Base-by-base conservation (phyloP, 495 filamentous ascomycete species). In the Apodospora peruviana region DNA sequence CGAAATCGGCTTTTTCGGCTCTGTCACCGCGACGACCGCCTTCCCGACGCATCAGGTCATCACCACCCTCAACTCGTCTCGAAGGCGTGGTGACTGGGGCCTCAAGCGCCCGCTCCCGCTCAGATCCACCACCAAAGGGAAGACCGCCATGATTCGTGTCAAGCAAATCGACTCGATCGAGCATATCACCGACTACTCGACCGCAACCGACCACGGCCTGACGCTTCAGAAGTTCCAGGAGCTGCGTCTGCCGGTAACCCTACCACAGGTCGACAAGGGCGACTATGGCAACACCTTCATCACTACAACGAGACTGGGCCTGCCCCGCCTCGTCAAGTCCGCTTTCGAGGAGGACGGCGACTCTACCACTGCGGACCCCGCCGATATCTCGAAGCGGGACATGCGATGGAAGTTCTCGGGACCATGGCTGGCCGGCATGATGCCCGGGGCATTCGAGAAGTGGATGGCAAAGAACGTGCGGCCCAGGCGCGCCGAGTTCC, bases 141-240 rank as follows among this genome's bases (percentile, higher is more conserved):
- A 78, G 2, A 82, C 78, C 24, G 86, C 91, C 2, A 74, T 84
- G 18, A 74, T 96, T 32, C 76, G 85, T 29, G 71, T 96, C 47
- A 73, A 67, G 48, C 76, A 82, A 25, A 73, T 94, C 46, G 93
- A 99, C 71, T 91, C 89, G 5, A 80, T 82, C 50, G 90, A 96
- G 69, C 88, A 95, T 61, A 81, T 96, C 64, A 96, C 90, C 47
- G 90, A 95, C 50, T 99, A 88, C 70, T 77, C 83, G 47, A 90
- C 87, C 34, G 85, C 90, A 1, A 76, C 83, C 42, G 89, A 96
- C 60, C 89, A 95, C 63, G 81, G 83, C 20, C 68, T 88, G 53
- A 90, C 88, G 10, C 67, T 95, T 39, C 73, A 78, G 62, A 97
- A 97, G 70, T 97, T 85, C 75, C 86, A 90, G 57, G 90, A 96